phyloP scores from a whole-genome alignment of 345 rosid genomes.

The Dovyalis caffra region DNA sequence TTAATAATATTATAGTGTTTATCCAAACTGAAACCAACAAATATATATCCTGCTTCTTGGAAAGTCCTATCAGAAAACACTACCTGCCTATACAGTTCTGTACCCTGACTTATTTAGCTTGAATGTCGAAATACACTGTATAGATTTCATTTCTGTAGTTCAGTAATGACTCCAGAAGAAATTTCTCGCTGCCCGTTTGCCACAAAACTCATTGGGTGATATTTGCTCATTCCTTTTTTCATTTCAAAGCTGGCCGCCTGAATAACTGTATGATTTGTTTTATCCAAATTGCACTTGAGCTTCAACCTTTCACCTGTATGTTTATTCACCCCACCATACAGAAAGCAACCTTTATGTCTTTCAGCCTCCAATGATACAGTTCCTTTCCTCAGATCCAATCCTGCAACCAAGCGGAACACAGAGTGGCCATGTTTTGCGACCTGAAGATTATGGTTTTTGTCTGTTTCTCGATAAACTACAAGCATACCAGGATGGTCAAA shows the following conservation, averaged over 20 bases:
- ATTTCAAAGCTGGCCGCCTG: constrained; percentile 62
- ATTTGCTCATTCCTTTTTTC: constrained; percentile 46
- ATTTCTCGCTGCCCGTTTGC: constrained; percentile 62
- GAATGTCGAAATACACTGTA: constrained; percentile 68
- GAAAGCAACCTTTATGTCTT: constrained; percentile 6
- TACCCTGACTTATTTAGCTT: constrained; percentile 15
- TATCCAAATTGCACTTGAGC: neutral
- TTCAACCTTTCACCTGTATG: neutral
- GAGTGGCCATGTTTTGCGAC: constrained; percentile 39
- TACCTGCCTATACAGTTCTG: too few relatives aligned
- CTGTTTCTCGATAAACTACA: constrained; percentile 40
- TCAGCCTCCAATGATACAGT: constrained; percentile 56
- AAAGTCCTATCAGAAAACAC: too few relatives aligned
- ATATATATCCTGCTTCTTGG: too few relatives aligned
- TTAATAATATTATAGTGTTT: too few relatives aligned
- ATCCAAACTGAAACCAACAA: too few relatives aligned
- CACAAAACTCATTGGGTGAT: constrained; percentile 75
- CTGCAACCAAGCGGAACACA: constrained; percentile 32
- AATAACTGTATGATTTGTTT: constrained; percentile 24
- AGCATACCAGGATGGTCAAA: constrained; percentile 75
- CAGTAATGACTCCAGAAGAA: constrained; percentile 61
- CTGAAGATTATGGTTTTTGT: constrained; percentile 19
- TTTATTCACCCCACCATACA: neutral
- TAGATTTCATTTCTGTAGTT: constrained; percentile 77
- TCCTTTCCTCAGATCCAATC: neutral